phyloP scores from a whole-genome alignment of 345 rosid species.

The Euclidium syriacum region DNA sequence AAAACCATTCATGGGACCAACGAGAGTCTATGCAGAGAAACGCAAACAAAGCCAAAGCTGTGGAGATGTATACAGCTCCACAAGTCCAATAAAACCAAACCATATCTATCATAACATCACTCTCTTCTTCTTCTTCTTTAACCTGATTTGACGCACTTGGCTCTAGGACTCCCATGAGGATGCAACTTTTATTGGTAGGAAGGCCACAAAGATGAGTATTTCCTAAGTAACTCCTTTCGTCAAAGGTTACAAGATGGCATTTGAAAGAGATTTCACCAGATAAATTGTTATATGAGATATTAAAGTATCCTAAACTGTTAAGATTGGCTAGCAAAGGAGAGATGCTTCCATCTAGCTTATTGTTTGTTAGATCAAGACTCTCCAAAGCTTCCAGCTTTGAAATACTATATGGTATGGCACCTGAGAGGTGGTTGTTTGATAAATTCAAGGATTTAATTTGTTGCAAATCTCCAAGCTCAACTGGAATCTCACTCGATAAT shows the following conservation, averaged over 20 bases:
- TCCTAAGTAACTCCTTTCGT: not conserved
- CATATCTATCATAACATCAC: conserved; percentile 11
- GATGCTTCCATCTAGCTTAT: conserved; percentile 48
- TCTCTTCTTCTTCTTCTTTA: not conserved
- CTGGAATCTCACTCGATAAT: conserved; percentile 52
- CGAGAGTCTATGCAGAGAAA: conserved; percentile 7
- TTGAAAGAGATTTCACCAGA: conserved; percentile 59
- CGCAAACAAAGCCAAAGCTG: not conserved
- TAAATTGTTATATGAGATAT: conserved; percentile 53
- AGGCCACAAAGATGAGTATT: conserved; percentile 8
- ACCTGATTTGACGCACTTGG: not conserved
- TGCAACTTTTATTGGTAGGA: conserved; percentile 16
- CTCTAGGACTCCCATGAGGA: not conserved
- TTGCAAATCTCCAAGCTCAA: conserved; percentile 38
- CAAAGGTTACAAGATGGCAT: conserved; percentile 16
- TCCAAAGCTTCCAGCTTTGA: conserved; percentile 41
- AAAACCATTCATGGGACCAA: conserved; percentile 18
- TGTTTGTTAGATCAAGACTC: conserved; percentile 48
- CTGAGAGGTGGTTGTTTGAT: conserved; percentile 45
- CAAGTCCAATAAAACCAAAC: conserved; percentile 24
- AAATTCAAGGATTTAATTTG: conserved; percentile 40
- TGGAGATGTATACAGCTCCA: conserved; percentile 1
- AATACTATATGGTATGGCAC: conserved; percentile 49
- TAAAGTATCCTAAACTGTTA: conserved; percentile 42
- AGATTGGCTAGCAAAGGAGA: conserved; percentile 49